These are phyloP conservation scores for Ramaria sp. DNA, from an alignment of 768 basidiomycete species.

Conservation along the genomic window DNA sequence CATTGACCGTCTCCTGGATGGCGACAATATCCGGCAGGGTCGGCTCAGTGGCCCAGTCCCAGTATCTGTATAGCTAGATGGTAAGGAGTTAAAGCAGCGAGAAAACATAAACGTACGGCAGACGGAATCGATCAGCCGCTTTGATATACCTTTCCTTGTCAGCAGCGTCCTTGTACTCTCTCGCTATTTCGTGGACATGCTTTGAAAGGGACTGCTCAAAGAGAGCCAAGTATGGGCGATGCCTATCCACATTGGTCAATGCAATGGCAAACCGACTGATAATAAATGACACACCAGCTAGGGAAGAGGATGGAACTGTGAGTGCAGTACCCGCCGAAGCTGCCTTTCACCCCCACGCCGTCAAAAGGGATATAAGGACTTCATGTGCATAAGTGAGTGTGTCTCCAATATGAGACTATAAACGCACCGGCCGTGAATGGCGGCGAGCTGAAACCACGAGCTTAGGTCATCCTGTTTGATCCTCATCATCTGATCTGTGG, in stretches of 20 bases:
- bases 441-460: constrained; percentile 37
- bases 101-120: constrained; percentile 10
- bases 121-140: constrained; percentile 6
- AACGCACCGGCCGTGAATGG: constrained; percentile 36
- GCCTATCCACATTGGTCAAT: constrained; percentile 15
- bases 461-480: constrained; percentile 20
- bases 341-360: constrained; percentile 20
- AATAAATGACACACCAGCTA: constrained; percentile 23
- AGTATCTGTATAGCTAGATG: constrained; percentile 31
- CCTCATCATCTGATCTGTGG: constrained; percentile 17
- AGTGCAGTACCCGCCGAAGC: constrained; percentile 43
- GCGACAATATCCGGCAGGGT: constrained; percentile 32
- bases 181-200: not conserved
- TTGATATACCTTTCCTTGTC: constrained; percentile 32
- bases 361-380: constrained; percentile 35
- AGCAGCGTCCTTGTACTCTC: constrained; percentile 24
- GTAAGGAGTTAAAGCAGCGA: constrained; percentile 24
- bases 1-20: constrained; percentile 21
- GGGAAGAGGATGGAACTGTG: constrained; percentile 45
- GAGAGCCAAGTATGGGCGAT: constrained; percentile 40
- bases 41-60: constrained; percentile 38
- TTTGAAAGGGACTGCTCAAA: constrained; percentile 30
- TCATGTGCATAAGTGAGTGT: not conserved
- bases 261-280: not conserved
- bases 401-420: not conserved